Percentiles rank a stretch among this genome's conserved stretches.
Evolutionary conservation across 2,329 filamentous ascomycete genomes (phyloP).

Genomic region (Acarospora socialis): DNA sequence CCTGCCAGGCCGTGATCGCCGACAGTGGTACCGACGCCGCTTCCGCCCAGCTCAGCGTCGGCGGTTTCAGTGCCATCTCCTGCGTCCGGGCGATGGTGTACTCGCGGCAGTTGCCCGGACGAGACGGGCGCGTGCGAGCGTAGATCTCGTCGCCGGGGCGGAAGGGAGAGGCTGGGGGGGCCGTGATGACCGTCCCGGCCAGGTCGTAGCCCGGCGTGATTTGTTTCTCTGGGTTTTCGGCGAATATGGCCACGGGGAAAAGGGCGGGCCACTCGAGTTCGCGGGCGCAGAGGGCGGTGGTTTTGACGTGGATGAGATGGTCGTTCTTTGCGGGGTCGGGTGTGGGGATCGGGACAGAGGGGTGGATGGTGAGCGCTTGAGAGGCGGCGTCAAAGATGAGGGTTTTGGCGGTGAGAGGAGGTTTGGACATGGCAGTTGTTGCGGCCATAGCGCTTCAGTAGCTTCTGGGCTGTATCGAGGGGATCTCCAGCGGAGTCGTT

Average conservation of each 20-base stretch:
- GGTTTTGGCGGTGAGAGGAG: conserved; percentile 5
- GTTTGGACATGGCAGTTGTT: too few species aligned
- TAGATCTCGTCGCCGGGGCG: conserved; percentile 26
- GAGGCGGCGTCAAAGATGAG: conserved; percentile 4
- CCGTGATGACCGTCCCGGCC: conserved; percentile 25
- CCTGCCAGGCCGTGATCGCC: conserved; percentile 31
- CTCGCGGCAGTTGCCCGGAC: conserved; percentile 26
- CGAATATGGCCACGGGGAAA: conserved; percentile 14
- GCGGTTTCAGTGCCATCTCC: conserved; percentile 26
- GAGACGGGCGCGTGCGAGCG: conserved; percentile 22
- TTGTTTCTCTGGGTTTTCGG: conserved; percentile 13
- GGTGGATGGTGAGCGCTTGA: conserved; percentile 13
- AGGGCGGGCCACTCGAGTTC: conserved; percentile 31
- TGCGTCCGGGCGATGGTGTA: conserved; percentile 22
- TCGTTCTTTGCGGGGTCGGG: conserved; percentile 15
- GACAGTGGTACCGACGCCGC: conserved; percentile 27
- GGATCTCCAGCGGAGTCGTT: too few species aligned
- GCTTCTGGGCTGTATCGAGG: too few species aligned
- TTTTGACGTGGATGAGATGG: conserved; percentile 28
- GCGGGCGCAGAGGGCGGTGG: conserved; percentile 26
- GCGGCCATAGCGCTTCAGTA: too few species aligned
- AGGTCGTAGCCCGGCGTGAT: conserved; percentile 30
- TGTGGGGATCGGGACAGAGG: conserved; percentile 15
- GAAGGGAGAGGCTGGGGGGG: conserved; percentile 25
- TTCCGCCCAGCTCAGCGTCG: conserved; percentile 23